Percentiles rank a stretch among this genome's conserved stretches.
These are phyloP conservation scores for Pueraria montana DNA, from an alignment of 306 rosid genomes.

Conservation along the genomic window DNA sequence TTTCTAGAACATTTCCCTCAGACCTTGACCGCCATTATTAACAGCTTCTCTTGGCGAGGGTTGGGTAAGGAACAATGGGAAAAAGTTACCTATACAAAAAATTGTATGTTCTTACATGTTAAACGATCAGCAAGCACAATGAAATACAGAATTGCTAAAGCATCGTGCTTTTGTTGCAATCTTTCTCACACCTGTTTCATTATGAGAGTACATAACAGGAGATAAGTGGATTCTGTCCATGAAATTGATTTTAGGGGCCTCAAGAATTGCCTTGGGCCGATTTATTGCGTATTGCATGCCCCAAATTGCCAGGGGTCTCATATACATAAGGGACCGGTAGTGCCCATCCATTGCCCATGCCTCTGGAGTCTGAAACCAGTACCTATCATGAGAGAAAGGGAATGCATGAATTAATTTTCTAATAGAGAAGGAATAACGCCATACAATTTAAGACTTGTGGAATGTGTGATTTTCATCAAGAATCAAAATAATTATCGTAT, in stretches of 20 bases:
- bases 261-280: slow-evolving; percentile 86
- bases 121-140: slow-evolving; percentile 81
- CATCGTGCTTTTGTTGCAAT: slow-evolving; percentile 77
- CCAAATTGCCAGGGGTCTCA: slow-evolving; percentile 98
- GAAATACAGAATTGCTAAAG: slow-evolving; percentile 77
- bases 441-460: not conserved
- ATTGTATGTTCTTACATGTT: slow-evolving; percentile 38
- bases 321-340: slow-evolving; percentile 88
- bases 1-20: slow-evolving; percentile 33
- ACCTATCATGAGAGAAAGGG: slow-evolving; percentile 55
- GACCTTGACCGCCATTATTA: slow-evolving; percentile 38
- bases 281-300: slow-evolving; percentile 89
- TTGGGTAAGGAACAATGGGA: slow-evolving; percentile 36
- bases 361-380: slow-evolving; percentile 98
- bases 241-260: slow-evolving; percentile 85
- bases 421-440: slow-evolving; percentile 7
- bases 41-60: slow-evolving; percentile 51
- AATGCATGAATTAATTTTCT: slow-evolving; percentile 18
- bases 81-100: slow-evolving; percentile 54
- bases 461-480: not conserved
- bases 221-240: slow-evolving; percentile 96
- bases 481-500: not conserved
- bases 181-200: slow-evolving; percentile 79
- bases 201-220: slow-evolving; percentile 60
- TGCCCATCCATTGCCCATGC: slow-evolving; percentile 93